These are phyloP conservation scores for Jaltomata sinuosa DNA, from an alignment of 257 asterid species.

Conservation along the genomic window DNA sequence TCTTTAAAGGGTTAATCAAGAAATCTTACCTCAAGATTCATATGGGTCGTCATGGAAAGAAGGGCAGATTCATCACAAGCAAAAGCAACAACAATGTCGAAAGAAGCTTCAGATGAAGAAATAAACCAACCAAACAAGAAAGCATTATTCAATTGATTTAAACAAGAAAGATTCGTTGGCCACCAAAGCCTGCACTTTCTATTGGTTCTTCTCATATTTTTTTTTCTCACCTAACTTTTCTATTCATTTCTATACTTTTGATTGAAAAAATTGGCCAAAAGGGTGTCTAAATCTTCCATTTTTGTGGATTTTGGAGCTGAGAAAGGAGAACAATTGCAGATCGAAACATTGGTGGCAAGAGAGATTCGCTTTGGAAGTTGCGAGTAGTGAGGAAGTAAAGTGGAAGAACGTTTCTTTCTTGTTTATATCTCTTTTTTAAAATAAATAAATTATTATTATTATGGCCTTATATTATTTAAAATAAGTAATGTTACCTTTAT, in stretches of 20 bases:
- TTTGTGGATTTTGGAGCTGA: background rate
- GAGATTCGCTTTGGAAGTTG: background rate
- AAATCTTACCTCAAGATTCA: constrained; percentile 43
- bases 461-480: no score
- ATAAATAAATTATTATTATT: no score
- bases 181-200: constrained; percentile 88
- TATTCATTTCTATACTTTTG: background rate
- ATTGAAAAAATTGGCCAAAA: background rate
- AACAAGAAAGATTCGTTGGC: constrained; percentile 51
- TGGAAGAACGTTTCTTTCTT: background rate
- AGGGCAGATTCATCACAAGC: constrained; percentile 31
- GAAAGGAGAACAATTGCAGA: background rate
- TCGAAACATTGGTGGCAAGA: background rate
- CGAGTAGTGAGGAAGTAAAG: background rate
- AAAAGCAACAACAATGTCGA: constrained; percentile 70
- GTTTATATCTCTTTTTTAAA: background rate
- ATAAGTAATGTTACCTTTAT: no score
- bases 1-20: background rate
- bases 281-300: background rate
- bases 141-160: constrained; percentile 18
- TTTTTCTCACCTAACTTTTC: background rate
- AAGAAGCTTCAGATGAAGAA: constrained; percentile 38
- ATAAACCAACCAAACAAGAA: constrained; percentile 78
- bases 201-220: background rate
- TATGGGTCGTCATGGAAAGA: constrained; percentile 15